Evolutionary conservation across 345 rosid species (phyloP).

Genomic region (Clarkia xantiana): DNA sequence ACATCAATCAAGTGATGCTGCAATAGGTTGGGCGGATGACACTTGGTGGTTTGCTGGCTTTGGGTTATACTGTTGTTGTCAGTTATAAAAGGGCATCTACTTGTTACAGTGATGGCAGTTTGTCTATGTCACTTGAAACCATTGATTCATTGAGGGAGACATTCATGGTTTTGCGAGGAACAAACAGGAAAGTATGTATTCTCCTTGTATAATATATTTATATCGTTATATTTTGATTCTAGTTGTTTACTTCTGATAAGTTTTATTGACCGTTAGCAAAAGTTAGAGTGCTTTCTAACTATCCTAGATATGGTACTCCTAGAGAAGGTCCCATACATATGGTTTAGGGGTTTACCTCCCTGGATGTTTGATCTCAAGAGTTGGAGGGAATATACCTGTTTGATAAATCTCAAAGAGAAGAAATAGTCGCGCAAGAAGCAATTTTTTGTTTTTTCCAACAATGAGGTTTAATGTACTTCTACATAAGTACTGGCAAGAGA

Average conservation of each 20-base stretch:
- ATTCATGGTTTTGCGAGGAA: constrained; percentile 89
- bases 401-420: neutral
- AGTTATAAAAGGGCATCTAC: constrained; percentile 92
- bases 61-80: constrained; percentile 89
- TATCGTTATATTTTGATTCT: no score
- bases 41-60: constrained; percentile 82
- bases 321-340: no score
- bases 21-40: constrained; percentile 94
- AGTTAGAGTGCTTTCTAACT: neutral
- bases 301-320: no score
- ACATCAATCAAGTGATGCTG: constrained; percentile 4
- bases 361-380: neutral
- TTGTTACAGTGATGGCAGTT: constrained; percentile 40
- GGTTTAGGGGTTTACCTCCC: neutral
- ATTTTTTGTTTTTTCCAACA: neutral
- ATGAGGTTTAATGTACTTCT: neutral
- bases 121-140: constrained; percentile 70
- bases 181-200: constrained; percentile 68
- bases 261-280: neutral
- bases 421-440: neutral
- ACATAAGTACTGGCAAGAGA: neutral
- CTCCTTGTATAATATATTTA: constrained; percentile 7
- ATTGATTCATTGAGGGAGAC: constrained; percentile 84
- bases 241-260: no score
- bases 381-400: neutral